Base-by-base conservation (phyloP, 495 filamentous ascomycete species). In the Pyrenopolyporus hunteri region DNA sequence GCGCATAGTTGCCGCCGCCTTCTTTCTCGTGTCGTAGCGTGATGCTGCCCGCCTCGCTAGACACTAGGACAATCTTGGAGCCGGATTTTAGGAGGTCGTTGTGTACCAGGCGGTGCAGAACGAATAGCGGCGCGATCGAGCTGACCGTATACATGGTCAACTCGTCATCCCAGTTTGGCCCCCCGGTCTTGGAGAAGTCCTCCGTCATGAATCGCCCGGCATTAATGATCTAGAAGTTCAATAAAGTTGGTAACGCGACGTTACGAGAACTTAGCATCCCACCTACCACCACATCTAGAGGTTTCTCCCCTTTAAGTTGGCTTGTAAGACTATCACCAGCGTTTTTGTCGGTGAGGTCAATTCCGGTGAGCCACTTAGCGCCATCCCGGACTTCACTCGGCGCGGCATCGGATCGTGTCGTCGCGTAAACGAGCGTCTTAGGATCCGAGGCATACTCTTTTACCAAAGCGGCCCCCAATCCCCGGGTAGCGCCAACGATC, bases 161-260 rank as follows among this genome's bases (percentile, higher is more conserved):
- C 64, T 90, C 73, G 20, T 85, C 83, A 11, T 85, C 82, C 78
- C 81, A 90, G 52, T 87, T 78, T 2, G 86, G 86, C 1, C 76
- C 76, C 31, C 84, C 82, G 39, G 85, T 82, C 16, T 49, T 13
- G 29, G 80, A 76, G n/a, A 73, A 64, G 56, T 70, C 68, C 55
- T 91, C 88, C 4, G 78, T 83, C 40, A 77, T 83, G 63, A 91
- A 90, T 68, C 87, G 87, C 10, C 87, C 86, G 0, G 88, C 87
- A 3, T 81, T 83, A 68, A 90, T 84, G 47, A 90, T 83, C 62
- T 78, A 46, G 26, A 17, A 16, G 19, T n/a, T n/a, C 13, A 26
- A 44, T 28, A 31, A 31, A n/a, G 39, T 61, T 53, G 47, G 14
- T 39, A 22, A 17, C 23, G 2, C 35, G 16, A 14, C 25, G 32